A percentile compares a stretch with the other conserved stretches of the same genome.
Conservation (phyloP, 192 early-diverging fungal species). For the Rhizoclosmatium sp. region DNA sequence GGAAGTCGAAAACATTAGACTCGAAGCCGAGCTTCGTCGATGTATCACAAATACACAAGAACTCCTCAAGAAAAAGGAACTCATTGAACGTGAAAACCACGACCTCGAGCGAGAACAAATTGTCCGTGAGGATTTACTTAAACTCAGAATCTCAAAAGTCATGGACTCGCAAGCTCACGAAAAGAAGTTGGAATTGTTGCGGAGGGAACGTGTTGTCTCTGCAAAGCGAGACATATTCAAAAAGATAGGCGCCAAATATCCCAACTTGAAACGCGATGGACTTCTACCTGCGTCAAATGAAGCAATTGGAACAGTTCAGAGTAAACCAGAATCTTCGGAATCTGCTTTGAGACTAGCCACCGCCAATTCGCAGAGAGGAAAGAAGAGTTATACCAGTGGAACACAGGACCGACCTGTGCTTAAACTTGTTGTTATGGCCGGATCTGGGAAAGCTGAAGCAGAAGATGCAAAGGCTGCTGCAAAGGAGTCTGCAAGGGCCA, state of each 20-base stretch:
- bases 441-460: not conserved
- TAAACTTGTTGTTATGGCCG: slow-evolving; percentile 23
- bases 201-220: not conserved
- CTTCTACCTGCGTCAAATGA: not conserved
- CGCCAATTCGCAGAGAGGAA: not conserved
- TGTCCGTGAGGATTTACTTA: slow-evolving; percentile 51
- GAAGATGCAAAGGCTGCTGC: not conserved
- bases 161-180: slow-evolving; percentile 36
- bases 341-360: not conserved
- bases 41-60: slow-evolving; percentile 47
- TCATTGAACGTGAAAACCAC: slow-evolving; percentile 49
- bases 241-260: slow-evolving; percentile 18
- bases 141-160: slow-evolving; percentile 45
- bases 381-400: not conserved
- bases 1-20: slow-evolving; percentile 51
- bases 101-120: slow-evolving; percentile 47
- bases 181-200: not conserved
- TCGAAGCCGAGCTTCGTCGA: slow-evolving; percentile 47
- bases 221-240: slow-evolving; percentile 22
- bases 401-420: slow-evolving; percentile 10
- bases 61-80: slow-evolving; percentile 45
- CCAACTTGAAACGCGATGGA: slow-evolving; percentile 18
- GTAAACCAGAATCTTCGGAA: not conserved
- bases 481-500: not conserved
- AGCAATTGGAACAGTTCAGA: not conserved